Conservation (phyloP, 2,329 filamentous ascomycete species). For the Fusarium humuli region DNA sequence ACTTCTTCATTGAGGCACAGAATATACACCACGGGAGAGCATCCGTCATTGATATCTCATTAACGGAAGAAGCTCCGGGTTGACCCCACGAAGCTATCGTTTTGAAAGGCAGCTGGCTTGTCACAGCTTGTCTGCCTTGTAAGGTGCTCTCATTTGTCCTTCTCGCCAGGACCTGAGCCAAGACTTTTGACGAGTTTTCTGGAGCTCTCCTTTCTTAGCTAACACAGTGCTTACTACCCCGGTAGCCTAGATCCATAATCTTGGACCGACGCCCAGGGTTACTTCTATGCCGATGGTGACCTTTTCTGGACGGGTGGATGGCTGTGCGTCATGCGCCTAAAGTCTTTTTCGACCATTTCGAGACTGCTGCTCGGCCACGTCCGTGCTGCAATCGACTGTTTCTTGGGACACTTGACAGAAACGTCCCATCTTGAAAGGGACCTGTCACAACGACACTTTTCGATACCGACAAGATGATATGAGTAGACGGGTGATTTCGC, state of each 20-base stretch:
- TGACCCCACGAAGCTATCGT: constrained; percentile 4
- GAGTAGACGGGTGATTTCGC: constrained; percentile 12
- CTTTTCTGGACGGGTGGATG: constrained; percentile 11
- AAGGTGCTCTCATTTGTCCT: constrained; percentile 17
- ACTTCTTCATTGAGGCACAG: neutral
- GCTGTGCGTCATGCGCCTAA: constrained; percentile 42
- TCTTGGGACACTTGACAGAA: constrained; percentile 27
- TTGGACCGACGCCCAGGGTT: constrained; percentile 24
- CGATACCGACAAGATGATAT: constrained; percentile 27
- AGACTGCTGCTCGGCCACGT: constrained; percentile 38
- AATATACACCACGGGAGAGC: neutral
- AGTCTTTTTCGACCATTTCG: constrained; percentile 15
- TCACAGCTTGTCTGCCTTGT: constrained; percentile 1
- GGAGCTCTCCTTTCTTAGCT: neutral
- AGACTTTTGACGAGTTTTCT: constrained; percentile 11
- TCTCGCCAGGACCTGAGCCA: constrained; percentile 16
- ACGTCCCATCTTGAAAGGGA: constrained; percentile 35
- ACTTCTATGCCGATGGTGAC: constrained; percentile 34
- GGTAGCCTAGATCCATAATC: neutral
- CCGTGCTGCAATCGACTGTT: constrained; percentile 45
- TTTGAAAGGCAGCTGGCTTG: constrained; percentile 11
- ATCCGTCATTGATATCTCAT: constrained; percentile 18
- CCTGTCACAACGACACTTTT: constrained; percentile 35
- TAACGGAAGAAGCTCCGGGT: constrained; percentile 21
- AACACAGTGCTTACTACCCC: constrained; percentile 25